Evolutionary conservation across 2,329 filamentous ascomycete species (phyloP).

Genomic region (Penicillium sp.): DNA sequence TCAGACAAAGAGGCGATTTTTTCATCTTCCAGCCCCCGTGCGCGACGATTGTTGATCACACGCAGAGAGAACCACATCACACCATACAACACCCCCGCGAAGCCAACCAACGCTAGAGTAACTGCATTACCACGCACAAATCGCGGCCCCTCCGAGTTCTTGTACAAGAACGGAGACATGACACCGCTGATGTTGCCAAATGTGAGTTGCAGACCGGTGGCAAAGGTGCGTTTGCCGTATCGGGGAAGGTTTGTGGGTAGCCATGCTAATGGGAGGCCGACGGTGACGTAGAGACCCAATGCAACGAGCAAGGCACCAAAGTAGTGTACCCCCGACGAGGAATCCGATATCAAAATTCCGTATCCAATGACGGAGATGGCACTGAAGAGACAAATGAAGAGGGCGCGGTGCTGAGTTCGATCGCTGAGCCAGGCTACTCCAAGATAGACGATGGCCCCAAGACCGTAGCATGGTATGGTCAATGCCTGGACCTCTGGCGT

Average conservation of each 20-base stretch:
- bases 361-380: conserved; percentile 69
- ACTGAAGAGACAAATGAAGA: conserved; percentile 67
- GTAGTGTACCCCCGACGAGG: conserved; percentile 67
- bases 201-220: conserved; percentile 71
- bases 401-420: conserved; percentile 64
- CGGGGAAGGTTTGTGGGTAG: conserved; percentile 69
- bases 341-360: conserved; percentile 65
- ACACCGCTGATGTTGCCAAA: conserved; percentile 73
- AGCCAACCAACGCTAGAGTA: conserved; percentile 61
- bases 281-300: conserved; percentile 67
- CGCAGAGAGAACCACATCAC: conserved; percentile 60
- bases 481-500: conserved; percentile 71
- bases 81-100: conserved; percentile 58
- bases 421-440: conserved; percentile 69
- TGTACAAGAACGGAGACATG: conserved; percentile 67
- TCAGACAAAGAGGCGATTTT: conserved; percentile 46
- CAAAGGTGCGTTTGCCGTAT: conserved; percentile 75
- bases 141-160: conserved; percentile 55
- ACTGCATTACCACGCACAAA: conserved; percentile 66
- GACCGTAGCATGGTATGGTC: conserved; percentile 76
- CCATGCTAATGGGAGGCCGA: conserved; percentile 61
- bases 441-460: conserved; percentile 73
- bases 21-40: conserved; percentile 42
- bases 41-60: conserved; percentile 51
- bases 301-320: conserved; percentile 79